Base-by-base conservation (phyloP, 31 red algal species). In the Asparagopsis taxiformis region DNA sequence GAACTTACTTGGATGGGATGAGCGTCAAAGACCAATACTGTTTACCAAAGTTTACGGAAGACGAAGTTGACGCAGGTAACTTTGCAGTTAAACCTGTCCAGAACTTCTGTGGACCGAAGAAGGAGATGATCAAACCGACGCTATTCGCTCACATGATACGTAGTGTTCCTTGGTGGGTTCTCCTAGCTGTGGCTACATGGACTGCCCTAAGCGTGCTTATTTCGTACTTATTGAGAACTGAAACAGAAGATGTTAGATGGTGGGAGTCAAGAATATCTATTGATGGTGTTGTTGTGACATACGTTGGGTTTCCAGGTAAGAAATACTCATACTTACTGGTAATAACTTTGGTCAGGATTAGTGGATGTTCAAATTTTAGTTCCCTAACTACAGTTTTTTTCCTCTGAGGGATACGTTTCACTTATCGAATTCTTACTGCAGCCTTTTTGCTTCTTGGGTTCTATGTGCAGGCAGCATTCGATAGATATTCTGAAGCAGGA, bases 391-490 rank as follows among this genome's bases (percentile, higher is more conserved):
- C n/a, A n/a, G n/a, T n/a, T n/a, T n/a, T n/a, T n/a, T n/a, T n/a
- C n/a, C n/a, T n/a, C n/a, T n/a, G n/a, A n/a, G n/a, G n/a, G n/a
- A n/a, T n/a, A n/a, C n/a, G n/a, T n/a, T n/a, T n/a, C n/a, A n/a
- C n/a, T n/a, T n/a, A n/a, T n/a, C n/a, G n/a, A n/a, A n/a, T n/a
- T n/a, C n/a, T n/a, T n/a, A n/a, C n/a, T n/a, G n/a, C n/a, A n/a
- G n/a, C n/a, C n/a, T n/a, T n/a, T n/a, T n/a, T n/a, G n/a, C n/a
- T n/a, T n/a, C n/a, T n/a, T n/a, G n/a, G n/a, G n/a, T n/a, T 80
- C 39, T 80, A 69, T 53, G 64, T 80, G 3, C 8, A 46, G 32
- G 77, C 77, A 34, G 77, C 77, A 15, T 80, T 70, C 36, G 55
- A 29, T 19, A 15, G 77, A 2, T 80, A 57, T 22, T 52, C 31